Percentiles rank a stretch among this genome's conserved stretches.
Conservation (phyloP, 305 asterid species). For the Euphrasia arctica region DNA sequence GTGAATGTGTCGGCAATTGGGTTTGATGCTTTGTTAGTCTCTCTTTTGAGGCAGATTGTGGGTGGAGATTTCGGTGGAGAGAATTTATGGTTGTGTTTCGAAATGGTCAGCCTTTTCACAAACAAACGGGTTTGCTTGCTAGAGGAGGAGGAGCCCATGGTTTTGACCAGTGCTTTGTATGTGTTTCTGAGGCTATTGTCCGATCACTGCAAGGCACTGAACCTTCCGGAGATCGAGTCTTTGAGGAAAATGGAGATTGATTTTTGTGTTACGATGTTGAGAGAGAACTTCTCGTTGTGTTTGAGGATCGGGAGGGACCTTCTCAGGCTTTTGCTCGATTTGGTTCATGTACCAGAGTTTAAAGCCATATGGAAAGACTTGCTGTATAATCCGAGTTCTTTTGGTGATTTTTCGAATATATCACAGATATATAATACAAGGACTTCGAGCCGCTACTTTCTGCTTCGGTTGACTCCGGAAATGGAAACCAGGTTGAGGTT, state of each 20-base stretch:
- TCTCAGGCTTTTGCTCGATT: conserved; percentile 81
- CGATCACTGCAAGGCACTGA: conserved; percentile 56
- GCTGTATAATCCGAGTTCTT: conserved; percentile 50
- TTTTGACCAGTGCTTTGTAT: conserved; percentile 64
- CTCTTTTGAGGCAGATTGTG: conserved; percentile 72
- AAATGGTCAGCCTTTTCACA: conserved; percentile 54
- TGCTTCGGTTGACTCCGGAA: conserved; percentile 77
- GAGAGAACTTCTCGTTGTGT: conserved; percentile 62
- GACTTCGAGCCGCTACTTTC: conserved; percentile 63
- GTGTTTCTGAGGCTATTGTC: conserved; percentile 74
- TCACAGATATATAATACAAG: conserved; percentile 47
- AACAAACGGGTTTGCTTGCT: conserved; percentile 56
- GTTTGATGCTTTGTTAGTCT: conserved; percentile 63
- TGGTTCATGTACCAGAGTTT: conserved; percentile 74
- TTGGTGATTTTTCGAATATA: conserved; percentile 55
- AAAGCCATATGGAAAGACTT: conserved; percentile 71
- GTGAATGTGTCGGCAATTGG: conserved; percentile 60
- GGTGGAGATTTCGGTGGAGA: conserved; percentile 74
- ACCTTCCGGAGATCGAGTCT: conserved; percentile 40
- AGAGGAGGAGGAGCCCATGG: conserved; percentile 59
- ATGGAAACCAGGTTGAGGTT: conserved; percentile 85
- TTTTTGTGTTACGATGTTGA: conserved; percentile 59
- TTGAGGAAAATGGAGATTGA: conserved; percentile 62
- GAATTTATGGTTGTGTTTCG: conserved; percentile 74
- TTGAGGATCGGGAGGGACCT: conserved; percentile 84